Base-by-base conservation (phyloP, 257 asterid species). In the Petrea volubilis region DNA sequence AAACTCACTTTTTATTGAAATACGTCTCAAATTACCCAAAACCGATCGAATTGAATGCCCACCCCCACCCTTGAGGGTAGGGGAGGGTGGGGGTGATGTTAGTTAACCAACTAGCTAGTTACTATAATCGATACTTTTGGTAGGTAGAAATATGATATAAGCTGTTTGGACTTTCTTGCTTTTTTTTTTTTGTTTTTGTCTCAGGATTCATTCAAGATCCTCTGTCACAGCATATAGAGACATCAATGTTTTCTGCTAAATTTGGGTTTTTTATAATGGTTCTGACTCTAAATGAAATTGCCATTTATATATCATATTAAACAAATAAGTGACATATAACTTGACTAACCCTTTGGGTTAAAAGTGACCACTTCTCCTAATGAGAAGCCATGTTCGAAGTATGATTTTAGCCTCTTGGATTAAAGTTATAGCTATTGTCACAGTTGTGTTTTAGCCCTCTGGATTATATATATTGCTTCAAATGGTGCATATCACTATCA, bases 91-190 rank as follows among this genome's bases (percentile, higher is more conserved):
- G 10, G 7, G 25, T 34, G 64, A 60, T 68, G 79, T 78, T 78
- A 62, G 73, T 55, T 73, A 33, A 68, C 76, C 82, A 55, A 73
- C 82, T 78, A 1, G 13, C 41, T 21, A 10, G n/a, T 15, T 8
- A 15, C n/a, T 72, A 59, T 21, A 18, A 65, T 38, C 25, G 49
- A 41, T 23, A n/a, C n/a, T n/a, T n/a, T n/a, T n/a, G n/a, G n/a
- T n/a, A 68, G 15, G 41, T 40, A 55, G 6, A 72, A 14, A 20
- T 50, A 17, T 29, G 11, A 18, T 28, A 52, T 61, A 40, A 70
- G 51, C 63, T n/a, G 7, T 40, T 78, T 74, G 74, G 77, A 68
- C 74, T 78, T 78, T 58, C 50, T 69, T 69, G 67, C 76, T 61
- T 46, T 55, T 5, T 38, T 67, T 53, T 50, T 44, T 12, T 20